phyloP scores from a whole-genome alignment of 2,329 filamentous ascomycete genomes.

The Raffaelea albimanens region DNA sequence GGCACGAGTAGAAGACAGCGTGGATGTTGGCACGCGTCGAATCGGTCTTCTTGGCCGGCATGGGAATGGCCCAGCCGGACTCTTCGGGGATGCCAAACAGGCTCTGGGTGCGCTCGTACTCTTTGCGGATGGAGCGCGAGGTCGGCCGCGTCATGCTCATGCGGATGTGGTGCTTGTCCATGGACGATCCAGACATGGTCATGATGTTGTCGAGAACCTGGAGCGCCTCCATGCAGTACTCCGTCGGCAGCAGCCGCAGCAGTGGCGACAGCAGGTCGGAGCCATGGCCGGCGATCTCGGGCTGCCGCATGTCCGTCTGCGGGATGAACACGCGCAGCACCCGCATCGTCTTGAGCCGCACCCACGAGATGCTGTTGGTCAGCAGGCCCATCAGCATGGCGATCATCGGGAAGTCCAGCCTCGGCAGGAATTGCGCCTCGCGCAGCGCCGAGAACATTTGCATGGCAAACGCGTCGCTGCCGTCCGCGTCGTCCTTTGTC shows the following conservation, averaged over 20 bases:
- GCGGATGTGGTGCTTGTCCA: constrained; percentile 87
- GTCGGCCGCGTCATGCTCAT: constrained; percentile 97
- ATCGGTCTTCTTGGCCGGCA: constrained; percentile 82
- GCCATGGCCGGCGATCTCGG: constrained; percentile 81
- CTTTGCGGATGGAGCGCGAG: constrained; percentile 77
- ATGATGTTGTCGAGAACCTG: constrained; percentile 92
- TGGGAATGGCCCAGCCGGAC: constrained; percentile 90
- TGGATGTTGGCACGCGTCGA: constrained; percentile 87
- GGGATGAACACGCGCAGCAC: constrained; percentile 78
- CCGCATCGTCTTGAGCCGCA: constrained; percentile 88
- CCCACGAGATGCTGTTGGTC: constrained; percentile 81
- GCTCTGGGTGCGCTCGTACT: constrained; percentile 89
- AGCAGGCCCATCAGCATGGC: constrained; percentile 86
- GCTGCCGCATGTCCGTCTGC: constrained; percentile 85
- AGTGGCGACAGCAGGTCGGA: constrained; percentile 93
- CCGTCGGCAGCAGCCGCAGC: constrained; percentile 79
- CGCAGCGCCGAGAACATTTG: constrained; percentile 67
- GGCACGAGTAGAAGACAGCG: constrained; percentile 90
- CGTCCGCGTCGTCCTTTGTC: background rate
- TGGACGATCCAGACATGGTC: constrained; percentile 81
- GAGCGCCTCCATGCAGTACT: constrained; percentile 86
- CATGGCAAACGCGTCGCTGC: constrained; percentile 55
- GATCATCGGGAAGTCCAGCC: constrained; percentile 73
- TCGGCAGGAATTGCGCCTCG: constrained; percentile 64
- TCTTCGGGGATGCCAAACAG: constrained; percentile 94